phyloP scores from a whole-genome alignment of 352 stramenopile genomes.

The Phytophthora meadii region DNA sequence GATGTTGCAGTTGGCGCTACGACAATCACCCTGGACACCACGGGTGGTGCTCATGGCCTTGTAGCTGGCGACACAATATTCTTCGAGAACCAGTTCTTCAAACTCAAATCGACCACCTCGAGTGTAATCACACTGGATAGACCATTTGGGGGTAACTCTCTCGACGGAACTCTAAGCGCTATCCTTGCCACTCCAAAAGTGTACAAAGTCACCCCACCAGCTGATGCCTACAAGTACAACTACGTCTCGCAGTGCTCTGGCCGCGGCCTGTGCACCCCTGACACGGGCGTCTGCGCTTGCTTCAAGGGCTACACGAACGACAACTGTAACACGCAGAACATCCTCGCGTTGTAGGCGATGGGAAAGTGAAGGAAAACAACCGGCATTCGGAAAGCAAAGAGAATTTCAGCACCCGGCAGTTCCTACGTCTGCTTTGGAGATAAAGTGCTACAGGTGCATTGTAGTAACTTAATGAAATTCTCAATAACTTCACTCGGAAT shows the following conservation, averaged over 20 bases:
- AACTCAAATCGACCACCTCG: no score
- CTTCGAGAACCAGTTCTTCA: slow-evolving; percentile 74
- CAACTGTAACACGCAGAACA: slow-evolving; percentile 88
- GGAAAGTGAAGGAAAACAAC: no score
- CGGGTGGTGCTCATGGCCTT: no score
- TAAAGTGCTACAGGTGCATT: no score
- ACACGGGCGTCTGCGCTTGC: slow-evolving; percentile 82
- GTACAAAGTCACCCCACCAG: slow-evolving; percentile 47
- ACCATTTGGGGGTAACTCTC: slow-evolving; percentile 56
- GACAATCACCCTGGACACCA: no score
- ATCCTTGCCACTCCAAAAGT: no score
- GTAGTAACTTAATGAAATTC: no score
- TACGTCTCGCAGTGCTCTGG: slow-evolving; percentile 82
- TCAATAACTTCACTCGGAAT: slow-evolving; percentile 35
- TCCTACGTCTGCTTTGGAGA: no score
- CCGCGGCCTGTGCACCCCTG: slow-evolving; percentile 68
- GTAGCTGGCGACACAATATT: slow-evolving; percentile 47
- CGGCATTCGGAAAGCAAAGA: no score
- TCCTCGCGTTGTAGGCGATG: slow-evolving; percentile 69
- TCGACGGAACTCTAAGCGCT: no score
- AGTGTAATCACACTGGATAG: slow-evolving; percentile 45
- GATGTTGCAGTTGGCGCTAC: slow-evolving; percentile 14
- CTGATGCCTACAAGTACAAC: slow-evolving; percentile 52
- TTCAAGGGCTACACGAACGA: slow-evolving; percentile 92
- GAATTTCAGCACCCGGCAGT: no score